Percentiles rank a stretch among this genome's conserved stretches.
These are phyloP conservation scores for Ophiocordyceps robertsii DNA, from an alignment of 2,329 filamentous ascomycete genomes.

Conservation along the genomic window DNA sequence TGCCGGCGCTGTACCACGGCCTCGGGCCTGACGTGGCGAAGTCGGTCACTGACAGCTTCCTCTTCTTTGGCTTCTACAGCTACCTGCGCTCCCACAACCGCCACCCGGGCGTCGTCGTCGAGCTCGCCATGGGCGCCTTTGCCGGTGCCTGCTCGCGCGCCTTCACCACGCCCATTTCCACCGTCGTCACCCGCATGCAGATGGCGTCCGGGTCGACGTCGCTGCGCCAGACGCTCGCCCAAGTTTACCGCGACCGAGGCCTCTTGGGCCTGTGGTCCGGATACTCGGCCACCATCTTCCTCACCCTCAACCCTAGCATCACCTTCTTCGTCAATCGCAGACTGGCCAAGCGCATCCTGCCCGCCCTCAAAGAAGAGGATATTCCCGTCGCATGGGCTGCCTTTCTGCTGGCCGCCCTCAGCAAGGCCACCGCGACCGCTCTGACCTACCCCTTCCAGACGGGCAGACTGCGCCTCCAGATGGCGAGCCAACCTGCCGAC, in stretches of 20 bases:
- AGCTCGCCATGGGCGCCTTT: slow-evolving; percentile 59
- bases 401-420: slow-evolving; percentile 53
- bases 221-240: slow-evolving; percentile 43
- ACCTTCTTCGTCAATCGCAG: slow-evolving; percentile 74
- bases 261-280: slow-evolving; percentile 73
- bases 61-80: slow-evolving; percentile 78
- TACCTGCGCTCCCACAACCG: slow-evolving; percentile 26
- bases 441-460: slow-evolving; percentile 78
- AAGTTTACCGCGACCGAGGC: slow-evolving; percentile 58
- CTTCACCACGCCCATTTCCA: slow-evolving; percentile 68
- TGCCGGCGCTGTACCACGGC: slow-evolving; percentile 56
- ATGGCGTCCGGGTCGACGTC: slow-evolving; percentile 38
- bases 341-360: slow-evolving; percentile 46
- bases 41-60: slow-evolving; percentile 60
- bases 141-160: slow-evolving; percentile 64
- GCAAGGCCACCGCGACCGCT: slow-evolving; percentile 63
- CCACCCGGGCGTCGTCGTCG: slow-evolving; percentile 49
- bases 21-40: slow-evolving; percentile 51
- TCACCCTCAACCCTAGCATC: slow-evolving; percentile 75
- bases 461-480: slow-evolving; percentile 68
- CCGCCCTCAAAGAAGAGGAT: slow-evolving; percentile 29
- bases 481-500: slow-evolving; percentile 23
- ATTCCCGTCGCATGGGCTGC: slow-evolving; percentile 22
- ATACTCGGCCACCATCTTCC: slow-evolving; percentile 65
- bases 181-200: slow-evolving; percentile 73